A percentile compares a stretch with the other conserved stretches of the same genome.
Evolutionary conservation across 352 stramenopile genomes (phyloP).

Genomic region (Phytophthora quininea): DNA sequence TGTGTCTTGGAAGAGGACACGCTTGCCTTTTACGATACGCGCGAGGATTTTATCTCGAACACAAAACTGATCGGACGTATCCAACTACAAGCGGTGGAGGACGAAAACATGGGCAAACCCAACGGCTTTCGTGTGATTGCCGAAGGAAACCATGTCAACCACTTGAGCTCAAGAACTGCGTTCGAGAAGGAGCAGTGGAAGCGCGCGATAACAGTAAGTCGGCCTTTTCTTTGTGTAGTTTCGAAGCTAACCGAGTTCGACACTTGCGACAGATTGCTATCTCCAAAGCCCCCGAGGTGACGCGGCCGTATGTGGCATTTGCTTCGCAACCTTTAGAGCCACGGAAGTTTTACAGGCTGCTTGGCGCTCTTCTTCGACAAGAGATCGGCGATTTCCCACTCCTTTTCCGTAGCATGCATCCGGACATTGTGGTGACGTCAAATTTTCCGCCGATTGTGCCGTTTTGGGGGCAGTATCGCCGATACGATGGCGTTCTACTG

Average conservation of each 20-base stretch:
- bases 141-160: constrained; percentile 69
- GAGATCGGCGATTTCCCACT: constrained; percentile 78
- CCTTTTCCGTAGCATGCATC: constrained; percentile 81
- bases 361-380: constrained; percentile 67
- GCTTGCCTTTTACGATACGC: constrained; percentile 78
- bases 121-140: constrained; percentile 74
- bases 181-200: constrained; percentile 89
- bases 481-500: constrained; percentile 78
- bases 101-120: constrained; percentile 67
- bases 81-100: constrained; percentile 68
- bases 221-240: background rate
- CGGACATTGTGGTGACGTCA: constrained; percentile 76
- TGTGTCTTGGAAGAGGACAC: constrained; percentile 83
- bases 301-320: constrained; percentile 64
- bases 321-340: constrained; percentile 74
- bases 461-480: constrained; percentile 86
- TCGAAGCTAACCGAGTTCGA: background rate
- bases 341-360: constrained; percentile 75
- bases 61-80: constrained; percentile 79
- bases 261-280: constrained; percentile 53
- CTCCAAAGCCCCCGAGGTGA: constrained; percentile 49
- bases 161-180: constrained; percentile 73
- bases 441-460: constrained; percentile 88
- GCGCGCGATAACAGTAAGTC: constrained; percentile 60
- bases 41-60: constrained; percentile 85